Base-by-base conservation (phyloP, 1,139 yeast genomes). In the Maudiozyma humilis region DNA sequence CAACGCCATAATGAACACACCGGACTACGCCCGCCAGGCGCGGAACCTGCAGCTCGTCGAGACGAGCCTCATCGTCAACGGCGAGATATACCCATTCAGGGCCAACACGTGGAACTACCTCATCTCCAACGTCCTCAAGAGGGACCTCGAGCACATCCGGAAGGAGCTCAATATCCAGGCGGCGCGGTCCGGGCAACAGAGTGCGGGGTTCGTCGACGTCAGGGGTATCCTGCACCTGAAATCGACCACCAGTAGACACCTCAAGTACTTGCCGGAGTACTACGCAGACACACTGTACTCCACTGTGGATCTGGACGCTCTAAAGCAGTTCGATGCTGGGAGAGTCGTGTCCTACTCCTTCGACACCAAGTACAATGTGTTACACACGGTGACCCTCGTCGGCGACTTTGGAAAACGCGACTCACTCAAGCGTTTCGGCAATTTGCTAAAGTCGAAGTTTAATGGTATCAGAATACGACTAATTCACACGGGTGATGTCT, bases 11-110 rank as follows among this genome's bases (percentile, higher is more conserved):
- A 41, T 42, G 29, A 43, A 49, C 4, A 30, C 57, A 2, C 59
- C 64, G 6, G 42, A 53, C 19, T 49, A 54, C 12, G 25, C 43
- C 1, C 56, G 55, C n/a, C 65, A 76, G 53, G 51, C 67, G n/a
- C 43, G 57, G 4, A 59, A 63, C 1, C 67, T 78, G 44, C 75
- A 77, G 2, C 63, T 82, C 31, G 46, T 54, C 0, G 58, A 63
- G 1, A 80, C 89, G 0, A 65, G 76, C 0, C 67, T 86, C 3
- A 72, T 87, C 43, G 76, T 79, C 35, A 85, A 91, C 62, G 97
- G 97, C 36, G 77, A 81, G 2, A 71, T 85, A 20, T 64, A 68
- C 49, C 72, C 63, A 4, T 65, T 63, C 45, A 57, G 51, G 43
- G 47, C 51, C 20, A 62, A 63, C 36, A 48, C 59, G 0, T 63